Evolutionary conservation across 306 rosid genomes (phyloP), one percentile per base, ranked within the genome.

Genomic region (Quercus aquifolioides): DNA sequence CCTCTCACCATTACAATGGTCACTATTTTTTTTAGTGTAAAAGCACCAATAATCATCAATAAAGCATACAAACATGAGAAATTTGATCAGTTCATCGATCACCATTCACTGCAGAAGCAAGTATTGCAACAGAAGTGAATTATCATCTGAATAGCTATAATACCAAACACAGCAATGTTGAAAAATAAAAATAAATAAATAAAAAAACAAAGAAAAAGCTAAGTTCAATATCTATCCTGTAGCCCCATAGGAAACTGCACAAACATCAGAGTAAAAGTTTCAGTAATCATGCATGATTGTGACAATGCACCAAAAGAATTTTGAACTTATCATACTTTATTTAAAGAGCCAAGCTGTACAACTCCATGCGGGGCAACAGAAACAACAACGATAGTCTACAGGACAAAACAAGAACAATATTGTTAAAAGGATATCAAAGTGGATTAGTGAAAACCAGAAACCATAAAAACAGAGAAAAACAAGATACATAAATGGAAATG

Each of bases 341-440:
- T 87, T 63, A 87, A 82, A 73, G 98, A 93, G 19, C 99, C 99
- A 76, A 96, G 97, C 84, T 93, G 99, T 80, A 96, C 85, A 88
- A 96, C 93, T 43, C 99, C 98, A 72, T 87, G 96, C 8, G 99
- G 96, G 78, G 76, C 88, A 71, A 95, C 94, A 73, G 98, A 86
- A 75, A 87, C 88, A 71, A 91, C 90, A 58, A 84, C 92, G 76
- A 96, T 85, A 59, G 99, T 96, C 98, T 96, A 70, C 85, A 87
- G 38, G 76, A 80, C 63, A 86, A 79, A 82, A 68, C 18, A 83
- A 12, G 52, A 58, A 64, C 17, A 75, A 77, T 55, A 79, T 18
- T 23, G 54, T 60, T 74, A 43, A 79, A 69, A 38, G 80, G 65
- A 85, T 65, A 71, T 41, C 28, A 49, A 10, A 49, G 59, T 35